phyloP scores from a whole-genome alignment of 306 rosid genomes.

The Arachis hypogaea region DNA sequence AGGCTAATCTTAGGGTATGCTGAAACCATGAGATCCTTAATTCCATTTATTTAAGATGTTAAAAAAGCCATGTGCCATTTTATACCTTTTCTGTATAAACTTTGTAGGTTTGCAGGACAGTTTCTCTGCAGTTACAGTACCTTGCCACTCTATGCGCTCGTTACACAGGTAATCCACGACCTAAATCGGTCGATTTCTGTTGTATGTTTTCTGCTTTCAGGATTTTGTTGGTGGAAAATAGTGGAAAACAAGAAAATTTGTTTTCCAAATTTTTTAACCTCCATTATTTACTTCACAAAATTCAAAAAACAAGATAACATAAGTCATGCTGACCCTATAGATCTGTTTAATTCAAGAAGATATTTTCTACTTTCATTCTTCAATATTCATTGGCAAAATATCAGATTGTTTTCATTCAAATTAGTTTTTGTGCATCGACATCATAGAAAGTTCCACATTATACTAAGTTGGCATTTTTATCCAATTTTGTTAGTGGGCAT shows the following conservation, averaged over 20 bases:
- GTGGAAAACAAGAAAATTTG: not conserved
- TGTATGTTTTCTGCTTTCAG: not conserved
- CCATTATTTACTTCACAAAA: too few species aligned
- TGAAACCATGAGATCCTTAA: constrained; percentile 26
- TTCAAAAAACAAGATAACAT: too few species aligned
- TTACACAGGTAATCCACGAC: constrained; percentile 72
- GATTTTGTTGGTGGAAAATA: not conserved
- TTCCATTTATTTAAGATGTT: not conserved
- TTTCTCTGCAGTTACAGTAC: constrained; percentile 97
- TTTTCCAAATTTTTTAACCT: too few species aligned
- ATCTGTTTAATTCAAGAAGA: too few species aligned
- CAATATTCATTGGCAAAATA: too few species aligned
- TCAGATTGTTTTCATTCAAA: too few species aligned
- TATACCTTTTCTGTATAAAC: constrained; percentile 24
- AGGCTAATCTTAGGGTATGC: constrained; percentile 94
- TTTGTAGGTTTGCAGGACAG: constrained; percentile 83
- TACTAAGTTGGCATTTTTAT: too few species aligned
- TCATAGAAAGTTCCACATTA: too few species aligned
- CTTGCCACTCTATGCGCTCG: constrained; percentile 95
- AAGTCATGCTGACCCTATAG: too few species aligned
- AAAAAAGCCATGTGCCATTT: constrained; percentile 28
- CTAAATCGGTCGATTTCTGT: not conserved
- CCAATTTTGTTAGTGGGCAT: too few species aligned
- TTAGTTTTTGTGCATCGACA: too few species aligned
- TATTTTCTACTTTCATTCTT: too few species aligned